Conservation (phyloP, 768 basidiomycete genomes). For the Psilocybe cyanescens region DNA sequence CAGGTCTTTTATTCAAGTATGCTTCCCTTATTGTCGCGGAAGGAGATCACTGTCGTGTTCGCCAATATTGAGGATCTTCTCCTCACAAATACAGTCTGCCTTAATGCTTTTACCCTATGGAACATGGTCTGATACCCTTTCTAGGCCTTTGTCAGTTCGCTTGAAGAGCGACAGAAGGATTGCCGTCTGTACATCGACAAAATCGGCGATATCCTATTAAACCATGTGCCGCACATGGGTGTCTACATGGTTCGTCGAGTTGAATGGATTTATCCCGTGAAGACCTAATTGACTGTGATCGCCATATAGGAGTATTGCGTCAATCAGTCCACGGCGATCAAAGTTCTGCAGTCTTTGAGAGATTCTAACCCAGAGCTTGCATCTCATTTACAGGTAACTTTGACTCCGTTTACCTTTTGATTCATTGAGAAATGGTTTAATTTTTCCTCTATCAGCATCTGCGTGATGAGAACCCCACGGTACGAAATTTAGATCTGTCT, state of each 20-base stretch:
- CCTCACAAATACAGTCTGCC: slow-evolving; percentile 73
- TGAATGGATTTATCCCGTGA: not conserved
- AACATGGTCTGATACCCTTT: not conserved
- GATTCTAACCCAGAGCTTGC: slow-evolving; percentile 69
- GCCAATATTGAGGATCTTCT: slow-evolving; percentile 94
- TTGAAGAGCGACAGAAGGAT: slow-evolving; percentile 91
- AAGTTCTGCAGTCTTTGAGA: slow-evolving; percentile 73
- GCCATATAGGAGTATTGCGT: slow-evolving; percentile 79
- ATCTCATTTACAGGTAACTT: slow-evolving; percentile 65
- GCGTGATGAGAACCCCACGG: slow-evolving; percentile 70
- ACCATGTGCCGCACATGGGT: slow-evolving; percentile 75
- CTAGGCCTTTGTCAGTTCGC: slow-evolving; percentile 80
- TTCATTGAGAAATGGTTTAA: not conserved
- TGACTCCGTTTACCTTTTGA: not conserved
- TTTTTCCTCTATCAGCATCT: slow-evolving; percentile 51
- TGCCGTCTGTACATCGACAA: slow-evolving; percentile 90
- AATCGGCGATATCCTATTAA: slow-evolving; percentile 83
- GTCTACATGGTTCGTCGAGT: slow-evolving; percentile 70
- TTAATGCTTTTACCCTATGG: not conserved
- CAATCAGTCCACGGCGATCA: slow-evolving; percentile 81
- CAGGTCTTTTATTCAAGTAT: slow-evolving; percentile 88
- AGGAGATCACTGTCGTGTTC: slow-evolving; percentile 83
- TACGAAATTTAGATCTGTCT: slow-evolving; percentile 84
- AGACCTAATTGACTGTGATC: not conserved
- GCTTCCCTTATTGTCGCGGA: slow-evolving; percentile 69